Conservation (phyloP, 1,284 basidiomycete genomes). For the Pholiota adiposa region DNA sequence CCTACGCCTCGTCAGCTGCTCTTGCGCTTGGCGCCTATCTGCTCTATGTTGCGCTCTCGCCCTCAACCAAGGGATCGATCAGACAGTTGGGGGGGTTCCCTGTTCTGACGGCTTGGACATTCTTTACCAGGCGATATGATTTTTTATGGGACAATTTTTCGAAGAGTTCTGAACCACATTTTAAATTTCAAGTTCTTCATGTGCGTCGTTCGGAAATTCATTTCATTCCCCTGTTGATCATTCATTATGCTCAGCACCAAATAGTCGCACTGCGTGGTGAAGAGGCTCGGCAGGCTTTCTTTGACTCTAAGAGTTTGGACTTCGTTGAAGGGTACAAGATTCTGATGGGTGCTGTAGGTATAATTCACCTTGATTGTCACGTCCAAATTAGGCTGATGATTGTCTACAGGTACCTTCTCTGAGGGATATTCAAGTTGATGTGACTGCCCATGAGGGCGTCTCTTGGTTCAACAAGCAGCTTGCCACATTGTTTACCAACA, state of each 20-base stretch:
- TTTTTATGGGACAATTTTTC: conserved; percentile 31
- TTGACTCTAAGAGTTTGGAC: conserved; percentile 33
- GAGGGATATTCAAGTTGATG: conserved; percentile 25
- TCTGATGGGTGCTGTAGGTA: conserved; percentile 16
- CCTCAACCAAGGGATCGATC: conserved; percentile 15
- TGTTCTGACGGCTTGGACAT: conserved; percentile 31
- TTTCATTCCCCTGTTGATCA: background rate
- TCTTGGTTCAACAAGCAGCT: conserved; percentile 21
- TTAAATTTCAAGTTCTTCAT: conserved; percentile 30
- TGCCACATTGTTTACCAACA: conserved; percentile 22
- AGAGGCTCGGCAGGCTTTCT: conserved; percentile 36
- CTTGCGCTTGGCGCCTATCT: conserved; percentile 4
- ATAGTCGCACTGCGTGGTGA: conserved; percentile 36
- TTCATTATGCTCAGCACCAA: conserved; percentile 11
- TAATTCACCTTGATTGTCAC: background rate
- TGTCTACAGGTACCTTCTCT: conserved; percentile 26
- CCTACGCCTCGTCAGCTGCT: background rate
- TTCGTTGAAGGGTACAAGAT: conserved; percentile 39
- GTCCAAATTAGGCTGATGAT: background rate
- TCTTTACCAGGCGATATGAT: conserved; percentile 33
- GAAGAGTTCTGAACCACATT: conserved; percentile 24
- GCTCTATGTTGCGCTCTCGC: background rate
- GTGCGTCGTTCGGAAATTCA: conserved; percentile 20
- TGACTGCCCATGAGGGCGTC: background rate
- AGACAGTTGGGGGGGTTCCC: conserved; percentile 27